These are phyloP conservation scores for Tuber calosporum DNA, from an alignment of 495 filamentous ascomycete species.

Conservation along the genomic window DNA sequence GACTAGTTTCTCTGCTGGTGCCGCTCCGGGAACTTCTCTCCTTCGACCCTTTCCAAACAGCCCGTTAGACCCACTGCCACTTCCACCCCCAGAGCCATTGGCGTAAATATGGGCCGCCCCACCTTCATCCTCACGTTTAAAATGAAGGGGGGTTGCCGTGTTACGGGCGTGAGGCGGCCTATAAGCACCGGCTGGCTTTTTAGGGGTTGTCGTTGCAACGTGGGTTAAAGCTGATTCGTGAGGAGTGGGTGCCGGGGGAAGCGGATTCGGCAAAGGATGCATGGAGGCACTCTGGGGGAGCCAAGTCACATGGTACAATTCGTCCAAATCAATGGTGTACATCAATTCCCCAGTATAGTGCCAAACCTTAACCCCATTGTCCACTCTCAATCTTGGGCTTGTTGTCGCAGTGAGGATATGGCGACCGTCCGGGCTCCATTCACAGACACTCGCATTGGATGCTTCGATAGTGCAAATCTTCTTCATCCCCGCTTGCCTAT, in stretches of 20 bases:
- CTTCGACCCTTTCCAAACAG: slow-evolving; percentile 67
- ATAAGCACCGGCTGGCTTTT: slow-evolving; percentile 91
- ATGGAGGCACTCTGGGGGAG: slow-evolving; percentile 60
- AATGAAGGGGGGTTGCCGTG: slow-evolving; percentile 76
- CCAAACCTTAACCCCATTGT: slow-evolving; percentile 94
- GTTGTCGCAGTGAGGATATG: slow-evolving; percentile 95
- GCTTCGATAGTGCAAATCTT: slow-evolving; percentile 94
- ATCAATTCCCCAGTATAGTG: slow-evolving; percentile 82
- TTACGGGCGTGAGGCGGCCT: slow-evolving; percentile 94
- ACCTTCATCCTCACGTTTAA: slow-evolving; percentile 96
- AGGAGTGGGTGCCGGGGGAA: slow-evolving; percentile 68
- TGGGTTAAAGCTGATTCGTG: slow-evolving; percentile 79
- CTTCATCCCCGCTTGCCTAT: slow-evolving; percentile 79
- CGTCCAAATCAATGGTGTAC: slow-evolving; percentile 89
- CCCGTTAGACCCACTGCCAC: slow-evolving; percentile 51
- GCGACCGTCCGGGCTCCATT: slow-evolving; percentile 92
- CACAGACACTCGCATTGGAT: slow-evolving; percentile 86
- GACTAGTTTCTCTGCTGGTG: slow-evolving; percentile 56
- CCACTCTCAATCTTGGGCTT: slow-evolving; percentile 84
- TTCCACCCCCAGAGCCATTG: slow-evolving; percentile 61
- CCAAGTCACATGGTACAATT: slow-evolving; percentile 90
- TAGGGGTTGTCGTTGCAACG: slow-evolving; percentile 80
- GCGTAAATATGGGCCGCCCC: slow-evolving; percentile 76
- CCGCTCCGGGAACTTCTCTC: slow-evolving; percentile 73
- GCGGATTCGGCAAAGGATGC: slow-evolving; percentile 62